Evolutionary conservation across 208 protist genomes (phyloP), one percentile per base, ranked within the genome.

Genomic region (Trypanosoma platydactyli): DNA sequence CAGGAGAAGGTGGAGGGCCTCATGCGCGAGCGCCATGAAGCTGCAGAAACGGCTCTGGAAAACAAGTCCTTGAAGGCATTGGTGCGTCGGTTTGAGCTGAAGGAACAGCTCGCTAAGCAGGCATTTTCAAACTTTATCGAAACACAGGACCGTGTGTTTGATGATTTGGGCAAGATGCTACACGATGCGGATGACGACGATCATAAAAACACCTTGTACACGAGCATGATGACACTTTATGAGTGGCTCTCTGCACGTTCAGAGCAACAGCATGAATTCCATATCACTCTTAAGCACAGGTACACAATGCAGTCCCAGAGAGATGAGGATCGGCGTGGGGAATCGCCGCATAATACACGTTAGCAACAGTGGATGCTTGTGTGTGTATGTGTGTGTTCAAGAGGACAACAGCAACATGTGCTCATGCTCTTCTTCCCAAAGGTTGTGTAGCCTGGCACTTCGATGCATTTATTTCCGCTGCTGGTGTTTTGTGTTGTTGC

Each of bases 101-200:
- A 81, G 52, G 69, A 81, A 44, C 53, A 68, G 27, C 33, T 80
- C 0, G 73, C 71, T 0, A 55, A 52, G 29, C 53, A 46, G 22
- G 76, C 50, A 40, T 68, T 81, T 25, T 57, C 41, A 3, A 74
- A 72, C 33, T 79, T 85, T 51, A 60, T 80, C 7, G 60, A 56
- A n/a, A 80, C 72, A 16, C 64, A 85, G 40, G 59, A 68, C 59
- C 53, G 22, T 22, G 27, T 85, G 18, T 13, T 71, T 42, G 76
- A 76, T 44, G 22, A 53, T 15, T 48, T 81, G 33, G 63, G 60
- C 5, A 52, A 50, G 1, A 38, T 81, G 42, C 53, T 65, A 15
- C 55, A 51, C 46, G 20, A 24, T 29, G 50, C 25, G 1, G 50
- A 33, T 20, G 68, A 60, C 20, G 33, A 3, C 3, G 52, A 24